Conservation (phyloP, 306 rosid genomes). For the Senna tora region DNA sequence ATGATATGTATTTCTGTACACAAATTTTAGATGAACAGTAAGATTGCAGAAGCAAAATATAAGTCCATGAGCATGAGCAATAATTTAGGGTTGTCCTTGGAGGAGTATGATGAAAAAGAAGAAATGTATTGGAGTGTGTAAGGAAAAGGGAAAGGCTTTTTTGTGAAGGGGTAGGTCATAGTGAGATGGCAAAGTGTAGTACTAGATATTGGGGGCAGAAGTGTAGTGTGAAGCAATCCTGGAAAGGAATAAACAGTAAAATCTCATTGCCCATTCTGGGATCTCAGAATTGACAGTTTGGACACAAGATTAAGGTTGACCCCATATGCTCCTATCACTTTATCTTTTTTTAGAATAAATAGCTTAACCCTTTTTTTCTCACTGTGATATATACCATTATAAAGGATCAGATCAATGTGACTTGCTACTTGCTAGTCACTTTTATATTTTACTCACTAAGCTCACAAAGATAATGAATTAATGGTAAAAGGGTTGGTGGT, state of each 20-base stretch:
- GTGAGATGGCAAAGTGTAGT: conserved; percentile 3
- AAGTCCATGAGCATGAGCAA: no score
- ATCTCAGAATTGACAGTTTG: conserved; percentile 44
- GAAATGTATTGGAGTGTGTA: background rate
- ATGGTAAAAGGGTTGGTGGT: no score
- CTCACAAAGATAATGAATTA: no score
- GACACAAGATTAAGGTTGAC: conserved; percentile 42
- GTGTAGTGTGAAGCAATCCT: background rate
- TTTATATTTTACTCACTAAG: conserved; percentile 20
- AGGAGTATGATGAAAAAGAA: background rate
- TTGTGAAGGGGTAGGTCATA: background rate
- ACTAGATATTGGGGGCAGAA: conserved; percentile 22
- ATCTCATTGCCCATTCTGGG: conserved; percentile 34
- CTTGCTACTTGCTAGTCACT: conserved; percentile 9
- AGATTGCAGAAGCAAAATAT: background rate
- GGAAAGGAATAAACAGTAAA: conserved; percentile 21
- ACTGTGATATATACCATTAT: conserved; percentile 28
- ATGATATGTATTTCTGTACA: background rate
- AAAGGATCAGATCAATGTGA: conserved; percentile 41
- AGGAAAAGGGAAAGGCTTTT: background rate
- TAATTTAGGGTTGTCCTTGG: background rate
- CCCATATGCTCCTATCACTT: conserved; percentile 13
- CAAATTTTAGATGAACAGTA: background rate
- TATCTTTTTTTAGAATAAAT: conserved; percentile 23
- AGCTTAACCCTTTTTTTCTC: conserved; percentile 1